Evolutionary conservation across 2,329 filamentous ascomycete species (phyloP).

Genomic region (Sarocladium strictum): DNA sequence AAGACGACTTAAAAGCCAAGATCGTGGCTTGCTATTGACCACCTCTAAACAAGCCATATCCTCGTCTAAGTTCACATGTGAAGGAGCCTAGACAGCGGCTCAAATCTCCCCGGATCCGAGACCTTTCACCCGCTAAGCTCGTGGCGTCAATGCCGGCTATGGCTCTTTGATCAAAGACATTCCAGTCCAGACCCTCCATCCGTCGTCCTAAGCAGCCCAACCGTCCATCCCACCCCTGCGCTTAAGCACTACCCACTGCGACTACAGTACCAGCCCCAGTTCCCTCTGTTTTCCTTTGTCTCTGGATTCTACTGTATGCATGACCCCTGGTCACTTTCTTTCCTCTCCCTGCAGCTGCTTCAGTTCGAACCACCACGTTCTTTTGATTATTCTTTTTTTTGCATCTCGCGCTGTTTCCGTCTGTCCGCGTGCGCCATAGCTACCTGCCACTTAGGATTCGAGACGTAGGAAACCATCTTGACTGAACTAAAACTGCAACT

Average conservation of each 20-base stretch:
- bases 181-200: background rate
- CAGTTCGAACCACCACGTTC: background rate
- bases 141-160: background rate
- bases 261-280: too few relatives aligned
- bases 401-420: too few relatives aligned
- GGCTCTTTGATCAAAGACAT: background rate
- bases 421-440: too few relatives aligned
- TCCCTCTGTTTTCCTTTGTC: too few relatives aligned
- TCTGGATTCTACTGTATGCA: too few relatives aligned
- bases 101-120: slow-evolving; percentile 3
- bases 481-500: background rate
- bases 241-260: background rate
- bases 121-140: background rate
- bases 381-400: background rate
- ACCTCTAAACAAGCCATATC: too few relatives aligned
- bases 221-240: background rate
- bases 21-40: background rate
- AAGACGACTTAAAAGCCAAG: too few relatives aligned
- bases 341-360: too few relatives aligned
- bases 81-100: background rate
- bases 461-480: background rate
- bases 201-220: background rate
- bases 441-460: too few relatives aligned
- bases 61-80: background rate
- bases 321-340: too few relatives aligned